Percentiles rank a stretch among this genome's conserved stretches.
Evolutionary conservation across 208 protist genomes (phyloP).

Genomic region (Willaertia magna): DNA sequence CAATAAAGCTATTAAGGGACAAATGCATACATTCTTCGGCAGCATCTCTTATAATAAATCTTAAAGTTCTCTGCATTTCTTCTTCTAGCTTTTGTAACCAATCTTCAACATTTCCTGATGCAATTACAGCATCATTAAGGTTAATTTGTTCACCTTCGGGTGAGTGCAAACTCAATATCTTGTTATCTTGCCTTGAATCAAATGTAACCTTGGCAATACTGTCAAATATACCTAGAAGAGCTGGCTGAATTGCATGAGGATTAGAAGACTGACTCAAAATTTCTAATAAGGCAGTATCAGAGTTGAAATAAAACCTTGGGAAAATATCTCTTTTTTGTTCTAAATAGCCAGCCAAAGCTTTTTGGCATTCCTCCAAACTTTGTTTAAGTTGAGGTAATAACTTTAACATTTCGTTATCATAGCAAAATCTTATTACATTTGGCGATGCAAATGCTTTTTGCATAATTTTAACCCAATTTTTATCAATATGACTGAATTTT

Average conservation of each 20-base stretch:
- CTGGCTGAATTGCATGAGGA: constrained; percentile 77
- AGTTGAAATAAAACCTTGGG: constrained; percentile 97
- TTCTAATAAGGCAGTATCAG: constrained; percentile 87
- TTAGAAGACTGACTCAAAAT: constrained; percentile 87
- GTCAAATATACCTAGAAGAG: constrained; percentile 84
- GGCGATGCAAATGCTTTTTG: constrained; percentile 80
- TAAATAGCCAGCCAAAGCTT: constrained; percentile 88
- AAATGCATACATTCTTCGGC: constrained; percentile 66
- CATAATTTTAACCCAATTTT: constrained; percentile 91
- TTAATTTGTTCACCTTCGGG: constrained; percentile 64
- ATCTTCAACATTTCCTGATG: constrained; percentile 78
- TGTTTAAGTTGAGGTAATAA: constrained; percentile 80
- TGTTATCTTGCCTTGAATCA: constrained; percentile 37
- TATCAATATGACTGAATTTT: constrained; percentile 87
- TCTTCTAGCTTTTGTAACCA: constrained; percentile 75
- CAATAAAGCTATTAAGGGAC: constrained; percentile 70
- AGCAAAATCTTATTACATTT: constrained; percentile 86
- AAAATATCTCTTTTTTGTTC: constrained; percentile 91
- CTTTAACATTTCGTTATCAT: constrained; percentile 84
- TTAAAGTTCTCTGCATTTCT: constrained; percentile 73
- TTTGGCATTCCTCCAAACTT: constrained; percentile 91
- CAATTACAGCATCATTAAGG: constrained; percentile 67
- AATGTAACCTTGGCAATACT: constrained; percentile 68
- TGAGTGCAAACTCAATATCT: constrained; percentile 33
- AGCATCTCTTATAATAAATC: constrained; percentile 66